These are phyloP conservation scores for Batkoa obscura DNA, from an alignment of 371 early-diverging fungal genomes.

Conservation along the genomic window DNA sequence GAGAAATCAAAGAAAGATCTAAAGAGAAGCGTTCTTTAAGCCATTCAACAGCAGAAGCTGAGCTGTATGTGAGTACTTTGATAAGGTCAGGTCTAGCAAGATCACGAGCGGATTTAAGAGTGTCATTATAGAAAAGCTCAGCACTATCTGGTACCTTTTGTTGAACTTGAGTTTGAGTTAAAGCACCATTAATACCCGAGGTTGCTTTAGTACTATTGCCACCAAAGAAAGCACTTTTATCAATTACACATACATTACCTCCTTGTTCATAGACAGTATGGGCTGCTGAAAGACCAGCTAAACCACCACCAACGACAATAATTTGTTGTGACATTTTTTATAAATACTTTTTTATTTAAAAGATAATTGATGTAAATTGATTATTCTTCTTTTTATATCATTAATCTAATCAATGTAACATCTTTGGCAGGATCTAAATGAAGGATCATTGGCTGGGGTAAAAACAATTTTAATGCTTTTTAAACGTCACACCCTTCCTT, in stretches of 20 bases:
- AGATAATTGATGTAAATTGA: too few species aligned
- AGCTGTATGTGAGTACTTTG: conserved; percentile 65
- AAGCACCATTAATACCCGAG: conserved; percentile 89
- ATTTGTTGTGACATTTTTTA: conserved; percentile 18
- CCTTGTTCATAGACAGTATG: conserved; percentile 73
- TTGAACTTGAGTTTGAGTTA: conserved; percentile 57
- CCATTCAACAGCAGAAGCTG: conserved; percentile 83
- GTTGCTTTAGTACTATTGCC: conserved; percentile 94
- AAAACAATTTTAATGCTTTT: too few species aligned
- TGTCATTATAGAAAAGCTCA: conserved; percentile 74
- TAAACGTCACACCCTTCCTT: too few species aligned
- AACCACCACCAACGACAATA: conserved; percentile 82
- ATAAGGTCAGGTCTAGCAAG: conserved; percentile 66
- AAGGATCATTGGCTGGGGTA: too few species aligned
- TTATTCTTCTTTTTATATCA: too few species aligned
- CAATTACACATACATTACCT: conserved; percentile 64
- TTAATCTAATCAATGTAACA: too few species aligned
- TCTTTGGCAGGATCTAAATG: too few species aligned
- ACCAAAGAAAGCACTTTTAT: conserved; percentile 80
- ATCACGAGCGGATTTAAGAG: conserved; percentile 71
- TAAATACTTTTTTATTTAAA: too few species aligned
- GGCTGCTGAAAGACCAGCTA: conserved; percentile 75
- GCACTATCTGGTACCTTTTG: conserved; percentile 54
- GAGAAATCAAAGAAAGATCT: conserved; percentile 71
- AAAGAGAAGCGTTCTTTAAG: conserved; percentile 72